Base-by-base conservation (phyloP, 2,329 filamentous ascomycete genomes). In the Pseudogymnoascus verrucosus region DNA sequence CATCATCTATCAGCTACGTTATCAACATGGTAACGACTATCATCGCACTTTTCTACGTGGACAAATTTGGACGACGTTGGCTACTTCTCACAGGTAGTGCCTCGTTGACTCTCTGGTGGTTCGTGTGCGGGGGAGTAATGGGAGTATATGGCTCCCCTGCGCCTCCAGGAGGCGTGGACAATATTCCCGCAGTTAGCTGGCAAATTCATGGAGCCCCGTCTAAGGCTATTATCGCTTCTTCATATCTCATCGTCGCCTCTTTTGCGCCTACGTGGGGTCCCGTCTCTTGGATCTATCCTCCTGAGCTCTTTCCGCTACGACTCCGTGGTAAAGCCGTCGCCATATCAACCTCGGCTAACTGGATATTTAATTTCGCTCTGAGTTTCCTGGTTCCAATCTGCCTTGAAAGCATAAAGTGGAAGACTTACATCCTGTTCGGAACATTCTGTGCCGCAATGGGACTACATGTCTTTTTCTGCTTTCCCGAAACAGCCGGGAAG, bases 401-500 rank as follows among this genome's bases (percentile, higher is more conserved):
- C 2, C 73, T 80, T 65, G 75, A 70, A 23, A 78, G 75, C 44
- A 79, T 80, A 28, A 74, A 76, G 54, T 84, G 82, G 82, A 73
- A 78, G 71, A 78, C 78, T 0, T 84, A 83, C 68, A 75, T 81
- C 63, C 69, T 83, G n/a, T 83, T 83, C 63, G 80, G 76, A 40
- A 74, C 81, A n/a, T 82, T 82, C 71, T 81, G 79, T 68, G 66
- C 68, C 10, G 36, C 71, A 28, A 64, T 71, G 7, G 71, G 76
- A 21, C 73, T 74, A 0, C 86, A 85, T 61, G 80, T 87, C 51
- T 88, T 81, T 77, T 85, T 85, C 71, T 80, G 85, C 69, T 84
- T 86, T 2, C 84, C 84, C 0, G 85, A 88, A 73, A 87, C 85
- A 0, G 87, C 86, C 70, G 78, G 83, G 0, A 73, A 86, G 1